phyloP scores from a whole-genome alignment of 495 filamentous ascomycete genomes.

The Xanthoparmelia taractica region DNA sequence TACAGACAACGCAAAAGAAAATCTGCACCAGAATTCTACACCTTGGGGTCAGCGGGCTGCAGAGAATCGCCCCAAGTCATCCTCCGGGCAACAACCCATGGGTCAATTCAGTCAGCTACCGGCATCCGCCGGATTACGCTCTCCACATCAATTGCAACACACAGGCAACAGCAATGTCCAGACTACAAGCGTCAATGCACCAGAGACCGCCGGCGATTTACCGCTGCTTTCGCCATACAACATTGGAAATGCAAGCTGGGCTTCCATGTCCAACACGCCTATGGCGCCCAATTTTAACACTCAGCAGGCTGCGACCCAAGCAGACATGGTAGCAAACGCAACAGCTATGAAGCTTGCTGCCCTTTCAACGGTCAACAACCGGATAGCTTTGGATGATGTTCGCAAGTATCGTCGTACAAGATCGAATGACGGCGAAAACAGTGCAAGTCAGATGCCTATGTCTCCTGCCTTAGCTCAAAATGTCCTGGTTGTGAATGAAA shows the following conservation, averaged over 20 bases:
- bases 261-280: slow-evolving; percentile 95
- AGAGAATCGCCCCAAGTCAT: slow-evolving; percentile 76
- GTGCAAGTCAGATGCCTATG: slow-evolving; percentile 37
- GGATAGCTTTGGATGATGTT: slow-evolving; percentile 91
- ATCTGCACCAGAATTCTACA: slow-evolving; percentile 56
- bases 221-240: slow-evolving; percentile 87
- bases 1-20: slow-evolving; percentile 47
- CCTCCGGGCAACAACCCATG: slow-evolving; percentile 83
- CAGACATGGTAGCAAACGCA: slow-evolving; percentile 97
- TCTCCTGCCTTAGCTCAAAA: slow-evolving; percentile 46
- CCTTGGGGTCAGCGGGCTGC: slow-evolving; percentile 64
- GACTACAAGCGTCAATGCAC: slow-evolving; percentile 69
- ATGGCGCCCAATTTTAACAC: slow-evolving; percentile 79
- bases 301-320: slow-evolving; percentile 57
- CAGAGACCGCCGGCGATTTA: slow-evolving; percentile 62
- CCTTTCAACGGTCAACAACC: slow-evolving; percentile 94
- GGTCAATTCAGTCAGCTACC: slow-evolving; percentile 90
- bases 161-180: slow-evolving; percentile 65
- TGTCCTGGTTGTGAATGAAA: slow-evolving; percentile 83
- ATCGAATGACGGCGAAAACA: slow-evolving; percentile 71
- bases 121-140: slow-evolving; percentile 71
- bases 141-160: slow-evolving; percentile 61
- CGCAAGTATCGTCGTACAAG: slow-evolving; percentile 87
- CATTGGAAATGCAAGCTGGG: slow-evolving; percentile 83
- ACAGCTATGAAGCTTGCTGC: slow-evolving; percentile 98